Conservation (phyloP, 495 filamentous ascomycete species). For the Niebla homalea region DNA sequence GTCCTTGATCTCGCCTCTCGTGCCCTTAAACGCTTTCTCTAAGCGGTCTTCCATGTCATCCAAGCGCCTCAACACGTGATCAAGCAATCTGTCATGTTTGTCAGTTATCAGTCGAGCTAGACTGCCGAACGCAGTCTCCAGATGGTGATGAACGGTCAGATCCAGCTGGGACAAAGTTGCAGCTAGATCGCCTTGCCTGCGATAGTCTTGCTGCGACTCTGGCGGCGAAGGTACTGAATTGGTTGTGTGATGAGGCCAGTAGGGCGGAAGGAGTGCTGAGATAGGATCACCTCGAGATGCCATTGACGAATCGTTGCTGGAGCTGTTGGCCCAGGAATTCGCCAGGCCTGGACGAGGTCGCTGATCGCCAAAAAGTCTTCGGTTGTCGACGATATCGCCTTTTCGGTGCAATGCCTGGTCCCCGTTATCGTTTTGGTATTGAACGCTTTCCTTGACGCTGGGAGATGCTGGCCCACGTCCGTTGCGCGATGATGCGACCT, state of each 20-base stretch:
- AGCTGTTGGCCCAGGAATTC: slow-evolving; percentile 12
- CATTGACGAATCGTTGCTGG: slow-evolving; percentile 8
- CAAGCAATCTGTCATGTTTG: slow-evolving; percentile 14
- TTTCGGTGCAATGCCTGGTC: too few relatives aligned
- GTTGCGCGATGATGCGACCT: too few relatives aligned
- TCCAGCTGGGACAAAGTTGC: slow-evolving; percentile 13
- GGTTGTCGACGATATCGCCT: too few relatives aligned
- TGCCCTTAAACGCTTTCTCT: slow-evolving; percentile 8
- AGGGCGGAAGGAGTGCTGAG: slow-evolving; percentile 9
- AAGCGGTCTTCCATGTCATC: slow-evolving; percentile 11
- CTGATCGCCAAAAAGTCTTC: neutral
- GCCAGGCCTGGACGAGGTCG: slow-evolving; percentile 1
- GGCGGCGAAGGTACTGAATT: slow-evolving; percentile 19
- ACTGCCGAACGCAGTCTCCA: slow-evolving; percentile 11
- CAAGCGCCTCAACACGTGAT: slow-evolving; percentile 10
- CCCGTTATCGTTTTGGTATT: too few relatives aligned
- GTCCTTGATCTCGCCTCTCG: slow-evolving; percentile 11
- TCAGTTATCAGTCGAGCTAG: slow-evolving; percentile 13
- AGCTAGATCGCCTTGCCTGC: slow-evolving; percentile 9
- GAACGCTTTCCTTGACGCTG: too few relatives aligned
- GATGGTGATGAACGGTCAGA: slow-evolving; percentile 17
- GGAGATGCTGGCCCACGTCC: too few relatives aligned
- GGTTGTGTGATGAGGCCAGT: slow-evolving; percentile 8
- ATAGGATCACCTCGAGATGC: slow-evolving; percentile 3
- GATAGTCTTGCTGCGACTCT: slow-evolving; percentile 12